Evolutionary conservation across 2,329 filamentous ascomycete genomes (phyloP).

Genomic region (Xylaria sp.): DNA sequence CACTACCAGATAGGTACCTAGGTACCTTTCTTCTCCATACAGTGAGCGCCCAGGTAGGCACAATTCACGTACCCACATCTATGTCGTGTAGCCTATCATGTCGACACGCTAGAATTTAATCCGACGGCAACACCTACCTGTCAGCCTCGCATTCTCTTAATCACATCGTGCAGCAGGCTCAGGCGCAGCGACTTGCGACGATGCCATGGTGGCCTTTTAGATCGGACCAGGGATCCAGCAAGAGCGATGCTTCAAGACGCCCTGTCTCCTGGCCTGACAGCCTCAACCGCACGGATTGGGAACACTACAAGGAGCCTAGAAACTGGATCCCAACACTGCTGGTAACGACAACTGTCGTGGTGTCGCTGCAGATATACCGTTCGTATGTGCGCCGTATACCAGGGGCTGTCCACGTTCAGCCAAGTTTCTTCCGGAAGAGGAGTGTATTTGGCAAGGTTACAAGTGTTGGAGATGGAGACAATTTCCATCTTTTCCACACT

Average conservation of each 20-base stretch:
- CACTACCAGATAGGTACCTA: not conserved
- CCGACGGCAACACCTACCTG: conserved; percentile 9
- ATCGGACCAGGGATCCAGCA: conserved; percentile 29
- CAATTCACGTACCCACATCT: not conserved
- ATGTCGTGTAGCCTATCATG: conserved; percentile 12
- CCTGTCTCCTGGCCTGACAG: conserved; percentile 55
- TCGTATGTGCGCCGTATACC: conserved; percentile 88
- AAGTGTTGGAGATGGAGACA: conserved; percentile 95
- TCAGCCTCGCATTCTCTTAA: conserved; percentile 6
- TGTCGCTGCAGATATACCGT: conserved; percentile 71
- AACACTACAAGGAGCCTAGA: conserved; percentile 64
- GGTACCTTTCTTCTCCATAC: too few species aligned
- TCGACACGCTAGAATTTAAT: not conserved
- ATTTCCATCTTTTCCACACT: conserved; percentile 93
- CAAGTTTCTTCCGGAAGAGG: conserved; percentile 77
- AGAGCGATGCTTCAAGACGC: conserved; percentile 50
- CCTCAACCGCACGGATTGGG: conserved; percentile 63
- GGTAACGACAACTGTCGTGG: conserved; percentile 66
- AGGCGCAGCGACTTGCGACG: conserved; percentile 26
- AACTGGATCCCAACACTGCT: conserved; percentile 65
- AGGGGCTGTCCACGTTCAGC: conserved; percentile 77
- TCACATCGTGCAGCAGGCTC: conserved; percentile 17
- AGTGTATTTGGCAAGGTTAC: conserved; percentile 88
- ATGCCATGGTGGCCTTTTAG: conserved; percentile 40
- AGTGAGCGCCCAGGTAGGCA: not conserved